Evolutionary conservation across 805 yeast genomes (phyloP), one percentile per base, ranked within the genome.

Genomic region (Barnettozyma californica): DNA sequence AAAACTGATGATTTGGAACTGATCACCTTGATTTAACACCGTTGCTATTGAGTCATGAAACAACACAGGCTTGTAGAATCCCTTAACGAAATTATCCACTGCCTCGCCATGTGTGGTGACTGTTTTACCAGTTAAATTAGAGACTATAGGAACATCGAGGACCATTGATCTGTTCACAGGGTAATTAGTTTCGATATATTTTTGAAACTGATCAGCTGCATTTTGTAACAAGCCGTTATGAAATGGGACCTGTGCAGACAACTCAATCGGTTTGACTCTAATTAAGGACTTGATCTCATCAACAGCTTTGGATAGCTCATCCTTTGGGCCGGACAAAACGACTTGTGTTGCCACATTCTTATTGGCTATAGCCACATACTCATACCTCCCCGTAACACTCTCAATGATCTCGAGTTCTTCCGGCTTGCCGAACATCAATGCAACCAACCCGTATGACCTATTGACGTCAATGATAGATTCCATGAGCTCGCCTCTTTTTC

Each of bases 181-280:
- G 44, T 50, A 45, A 25, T 45, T 35, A 29, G 47, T 18, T n/a
- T 51, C 45, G 1, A 53, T 29, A 40, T 51, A 49, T 14, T 56
- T 53, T 37, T 49, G 59, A 18, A 70, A 53, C 14, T 51, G 50
- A 34, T 53, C 53, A 44, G 69, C 64, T 9, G 69, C 58, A 18
- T 65, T 68, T 6, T 52, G 46, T 9, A 80, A 58, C 3, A 69
- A 51, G 10, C 65, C 59, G 49, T 61, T 69, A 54, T 76, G 81
- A 57, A 76, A 76, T 14, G 81, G 80, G 2, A 75, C 61, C 9
- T 57, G 49, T 4, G 71, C 76, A 1, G 73, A 69, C 34, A 76
- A 53, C 37, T 53, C 53, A 1, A 63, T 60, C 4, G 63, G 50
- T 50, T 64, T 64, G 11, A 68, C 54, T 5, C 62, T 58, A 13